Conservation (phyloP, 768 basidiomycete species). For the Tricholoma matsutake region DNA sequence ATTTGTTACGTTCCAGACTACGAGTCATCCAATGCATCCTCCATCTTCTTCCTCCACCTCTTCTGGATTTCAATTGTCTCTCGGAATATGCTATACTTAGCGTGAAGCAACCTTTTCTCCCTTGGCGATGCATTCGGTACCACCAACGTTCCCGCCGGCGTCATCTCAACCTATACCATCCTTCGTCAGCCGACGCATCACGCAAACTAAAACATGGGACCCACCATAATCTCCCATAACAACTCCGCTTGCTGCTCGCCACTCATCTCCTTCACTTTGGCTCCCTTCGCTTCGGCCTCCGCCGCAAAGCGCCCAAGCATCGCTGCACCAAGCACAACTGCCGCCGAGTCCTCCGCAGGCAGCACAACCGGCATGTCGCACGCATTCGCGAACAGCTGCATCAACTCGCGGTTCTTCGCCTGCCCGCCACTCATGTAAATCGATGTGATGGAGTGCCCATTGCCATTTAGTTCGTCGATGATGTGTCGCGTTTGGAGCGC, state of each 20-base stretch:
- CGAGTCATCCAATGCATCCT: slow-evolving; percentile 39
- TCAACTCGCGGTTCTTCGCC: slow-evolving; percentile 83
- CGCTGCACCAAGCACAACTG: slow-evolving; percentile 90
- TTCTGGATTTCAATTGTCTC: slow-evolving; percentile 88
- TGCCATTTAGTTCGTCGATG: slow-evolving; percentile 80
- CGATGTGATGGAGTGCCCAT: slow-evolving; percentile 76
- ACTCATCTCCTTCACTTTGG: slow-evolving; percentile 27
- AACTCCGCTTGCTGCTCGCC: slow-evolving; percentile 52
- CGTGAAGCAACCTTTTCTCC: slow-evolving; percentile 77
- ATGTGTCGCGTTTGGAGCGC: slow-evolving; percentile 95
- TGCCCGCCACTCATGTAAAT: slow-evolving; percentile 95
- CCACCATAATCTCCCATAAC: slow-evolving; percentile 92
- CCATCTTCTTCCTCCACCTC: slow-evolving; percentile 80
- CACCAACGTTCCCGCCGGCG: slow-evolving; percentile 73
- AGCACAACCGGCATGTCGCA: slow-evolving; percentile 82
- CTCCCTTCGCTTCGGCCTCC: slow-evolving; percentile 39
- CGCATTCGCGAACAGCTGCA: slow-evolving; percentile 86
- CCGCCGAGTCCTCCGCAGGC: slow-evolving; percentile 69
- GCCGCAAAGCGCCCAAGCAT: slow-evolving; percentile 90
- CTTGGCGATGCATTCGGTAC: slow-evolving; percentile 54
- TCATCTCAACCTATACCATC: slow-evolving; percentile 78
- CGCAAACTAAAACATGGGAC: slow-evolving; percentile 12
- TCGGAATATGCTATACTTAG: slow-evolving; percentile 91
- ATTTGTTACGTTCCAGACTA: neutral
- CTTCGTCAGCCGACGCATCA: neutral